Base-by-base conservation (phyloP, 306 rosid species). In the Glycine latifolia region DNA sequence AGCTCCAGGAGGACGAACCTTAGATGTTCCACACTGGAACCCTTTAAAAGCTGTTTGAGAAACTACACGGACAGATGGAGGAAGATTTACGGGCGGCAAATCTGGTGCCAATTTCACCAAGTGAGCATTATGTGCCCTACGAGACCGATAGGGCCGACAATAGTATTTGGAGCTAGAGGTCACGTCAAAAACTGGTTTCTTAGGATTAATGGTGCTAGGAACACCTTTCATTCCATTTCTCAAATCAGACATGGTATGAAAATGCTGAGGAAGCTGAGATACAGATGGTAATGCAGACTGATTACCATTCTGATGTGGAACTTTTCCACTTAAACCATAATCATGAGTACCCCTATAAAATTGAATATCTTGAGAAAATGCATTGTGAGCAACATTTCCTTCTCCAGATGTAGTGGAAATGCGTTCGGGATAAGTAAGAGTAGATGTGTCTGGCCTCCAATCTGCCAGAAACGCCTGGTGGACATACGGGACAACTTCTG, bases 31-130 rank as follows among this genome's bases (percentile, higher is more conserved):
- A 78, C 41, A 53, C 52, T 82, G 84, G 75, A 86, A 70, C 65
- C 95, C 89, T 84, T 82, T 90, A 84, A 89, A 91, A 84, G 87
- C 90, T 68, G 95, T 84, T 83, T 92, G 93, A 71, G 98, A 89
- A 82, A 93, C 96, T 73, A 95, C 85, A 48, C 96, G 94, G 83
- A 92, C 97, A 26, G 98, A 89, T 61, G 92, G 91, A 67, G 99
- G 99, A 46, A 95, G 99, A 89, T 91, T 95, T 82, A 95, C 97
- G 6, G 96, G 98, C 15, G 99, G 97, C 86, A 93, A 86, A 75
- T 80, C 94, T 12, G 98, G 99, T 60, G 98, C 98, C 84, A 95
- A 86, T 83, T 89, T 95, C 75, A 95, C 97, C 65, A 90, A 31
- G 84, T 62, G 91, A 43, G 90, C 73, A 77, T 76, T 88, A 48